Base-by-base conservation (phyloP, 1,139 yeast genomes). In the Pichia sp. region DNA sequence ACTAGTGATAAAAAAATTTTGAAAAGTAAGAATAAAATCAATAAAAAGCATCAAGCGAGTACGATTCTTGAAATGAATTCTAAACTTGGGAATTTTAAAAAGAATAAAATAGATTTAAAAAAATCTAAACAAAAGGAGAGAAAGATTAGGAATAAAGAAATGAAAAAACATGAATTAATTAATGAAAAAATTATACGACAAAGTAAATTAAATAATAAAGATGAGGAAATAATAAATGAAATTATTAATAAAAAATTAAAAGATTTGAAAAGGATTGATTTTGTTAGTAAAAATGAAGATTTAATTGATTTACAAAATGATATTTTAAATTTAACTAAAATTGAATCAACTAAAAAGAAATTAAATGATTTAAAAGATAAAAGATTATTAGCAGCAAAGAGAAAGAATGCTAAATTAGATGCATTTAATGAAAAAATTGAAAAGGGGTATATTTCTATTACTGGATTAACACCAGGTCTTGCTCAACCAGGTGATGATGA, bases 391-490 rank as follows among this genome's bases (percentile, higher is more conserved):
- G 35, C 32, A 27, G 51, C 50, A 34, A 50, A 51, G 30, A 49
- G 49, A 40, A 55, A 55, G 26, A 65, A 67, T 50, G 63, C 58
- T 32, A 70, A 69, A 30, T 10, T 39, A 10, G 30, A 35, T 12
- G 8, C 30, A n/a, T 74, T 76, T 55, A 65, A 70, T 44, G 62
- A 64, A 32, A 73, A 71, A 59, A 62, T 74, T 42, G 62, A 71
- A 47, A 65, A 64, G 43, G 78, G 78, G 12, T 56, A 59, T 41
- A 64, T 68, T 50, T 64, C 74, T 10, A 74, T 73, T 55, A 81
- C 87, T 39, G 95, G 95, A 12, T 70, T 87, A 47, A 87, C 96
- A 0, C 96, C 96, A 1, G 96, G 96, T 45, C 73, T 87, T 63
- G 96, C 96, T 0, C 96, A 95, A 16, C 94, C 87, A 23, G 95